A percentile compares a stretch with the other conserved stretches of the same genome.
Evolutionary conservation across 257 asterid genomes (phyloP).

Genomic region (Ilex asprella): DNA sequence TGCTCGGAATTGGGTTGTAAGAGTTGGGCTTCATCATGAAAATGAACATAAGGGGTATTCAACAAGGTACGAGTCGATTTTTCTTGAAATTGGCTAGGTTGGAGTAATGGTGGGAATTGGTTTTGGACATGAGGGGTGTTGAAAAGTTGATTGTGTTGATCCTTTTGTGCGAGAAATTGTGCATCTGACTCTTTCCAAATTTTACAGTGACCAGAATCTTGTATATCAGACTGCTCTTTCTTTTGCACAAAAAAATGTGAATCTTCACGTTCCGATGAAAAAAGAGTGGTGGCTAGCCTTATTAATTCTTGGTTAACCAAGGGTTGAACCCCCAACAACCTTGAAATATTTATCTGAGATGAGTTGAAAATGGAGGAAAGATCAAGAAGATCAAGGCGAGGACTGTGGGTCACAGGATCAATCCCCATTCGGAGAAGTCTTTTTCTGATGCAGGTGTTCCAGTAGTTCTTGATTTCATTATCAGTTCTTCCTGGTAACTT

Average conservation of each 20-base stretch:
- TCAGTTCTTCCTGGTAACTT: slow-evolving; percentile 79
- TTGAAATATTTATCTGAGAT: slow-evolving; percentile 40
- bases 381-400: slow-evolving; percentile 75
- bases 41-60: slow-evolving; percentile 5
- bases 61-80: background rate
- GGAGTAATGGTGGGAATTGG: slow-evolving; percentile 23
- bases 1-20: slow-evolving; percentile 33
- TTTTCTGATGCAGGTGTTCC: slow-evolving; percentile 78
- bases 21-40: slow-evolving; percentile 24
- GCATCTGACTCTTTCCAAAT: too few species aligned
- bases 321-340: slow-evolving; percentile 44
- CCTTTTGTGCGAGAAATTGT: slow-evolving; percentile 20
- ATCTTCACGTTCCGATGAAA: slow-evolving; percentile 33
- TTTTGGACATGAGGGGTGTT: slow-evolving; percentile 16
- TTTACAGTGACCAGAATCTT: too few species aligned
- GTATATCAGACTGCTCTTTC: background rate
- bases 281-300: slow-evolving; percentile 42
- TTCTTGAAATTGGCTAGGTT: slow-evolving; percentile 29
- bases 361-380: slow-evolving; percentile 49
- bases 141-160: slow-evolving; percentile 21
- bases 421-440: slow-evolving; percentile 78
- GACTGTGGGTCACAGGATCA: slow-evolving; percentile 78
- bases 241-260: slow-evolving; percentile 22
- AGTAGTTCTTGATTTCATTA: slow-evolving; percentile 74
- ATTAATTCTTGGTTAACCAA: slow-evolving; percentile 51